Conservation (phyloP, 306 rosid genomes). For the Spatholobus suberectus region DNA sequence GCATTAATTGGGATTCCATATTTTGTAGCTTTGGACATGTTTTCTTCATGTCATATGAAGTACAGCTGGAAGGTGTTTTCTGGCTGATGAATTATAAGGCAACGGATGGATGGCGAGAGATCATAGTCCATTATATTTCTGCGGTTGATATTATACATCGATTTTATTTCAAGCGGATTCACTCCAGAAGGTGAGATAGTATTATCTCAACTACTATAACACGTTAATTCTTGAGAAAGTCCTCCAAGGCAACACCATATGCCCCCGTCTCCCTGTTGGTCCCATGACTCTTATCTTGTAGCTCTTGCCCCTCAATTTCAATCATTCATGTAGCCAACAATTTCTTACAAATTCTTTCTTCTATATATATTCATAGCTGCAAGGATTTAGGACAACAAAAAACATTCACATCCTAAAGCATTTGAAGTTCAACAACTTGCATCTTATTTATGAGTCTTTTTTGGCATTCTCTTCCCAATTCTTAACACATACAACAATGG, state of each 20-base stretch:
- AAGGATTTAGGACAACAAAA: too few species aligned
- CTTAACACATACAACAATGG: too few species aligned
- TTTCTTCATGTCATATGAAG: neutral
- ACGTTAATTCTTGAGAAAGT: slow-evolving; percentile 3
- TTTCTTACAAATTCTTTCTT: too few species aligned
- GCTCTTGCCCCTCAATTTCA: neutral
- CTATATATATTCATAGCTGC: too few species aligned
- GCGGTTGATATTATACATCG: too few species aligned
- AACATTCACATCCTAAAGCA: slow-evolving; percentile 23
- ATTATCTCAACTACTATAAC: neutral
- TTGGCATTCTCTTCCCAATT: too few species aligned
- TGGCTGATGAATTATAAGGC: neutral
- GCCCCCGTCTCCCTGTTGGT: slow-evolving; percentile 22
- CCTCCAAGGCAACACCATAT: slow-evolving; percentile 43
- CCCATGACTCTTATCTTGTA: neutral
- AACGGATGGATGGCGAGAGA: too few species aligned
- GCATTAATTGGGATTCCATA: neutral
- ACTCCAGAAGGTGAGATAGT: too few species aligned
- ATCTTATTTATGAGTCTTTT: too few species aligned
- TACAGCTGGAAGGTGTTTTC: neutral
- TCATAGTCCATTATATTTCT: too few species aligned
- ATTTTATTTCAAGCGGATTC: neutral
- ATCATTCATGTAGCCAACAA: neutral
- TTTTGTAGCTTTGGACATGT: slow-evolving; percentile 24
- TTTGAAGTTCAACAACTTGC: slow-evolving; percentile 42